Evolutionary conservation across 306 rosid genomes (phyloP).

Genomic region (Trichosanthes cucumerina): DNA sequence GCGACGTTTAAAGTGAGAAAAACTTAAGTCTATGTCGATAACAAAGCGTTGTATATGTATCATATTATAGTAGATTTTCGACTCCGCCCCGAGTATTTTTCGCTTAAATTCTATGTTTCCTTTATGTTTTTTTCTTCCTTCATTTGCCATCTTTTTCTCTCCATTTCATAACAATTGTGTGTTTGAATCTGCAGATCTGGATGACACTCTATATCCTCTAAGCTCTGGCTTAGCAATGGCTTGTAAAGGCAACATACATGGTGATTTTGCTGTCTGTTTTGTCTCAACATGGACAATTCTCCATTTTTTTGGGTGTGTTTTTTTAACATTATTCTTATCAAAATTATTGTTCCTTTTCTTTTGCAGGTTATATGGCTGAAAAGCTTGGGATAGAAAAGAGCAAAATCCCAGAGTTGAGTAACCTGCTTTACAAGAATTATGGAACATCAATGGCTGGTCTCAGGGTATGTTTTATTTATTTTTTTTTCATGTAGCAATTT

Average conservation of each 20-base stretch:
- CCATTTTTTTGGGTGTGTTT: too few species aligned
- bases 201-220: conserved; percentile 84
- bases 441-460: conserved; percentile 98
- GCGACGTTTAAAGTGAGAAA: neutral
- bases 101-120: neutral
- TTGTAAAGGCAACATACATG: conserved; percentile 62
- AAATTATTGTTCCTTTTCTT: neutral
- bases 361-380: conserved; percentile 64
- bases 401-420: conserved; percentile 47
- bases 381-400: conserved; percentile 67
- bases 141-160: neutral
- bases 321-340: neutral
- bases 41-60: too few species aligned
- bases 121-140: neutral
- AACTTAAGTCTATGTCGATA: too few species aligned
- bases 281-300: too few species aligned
- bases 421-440: conserved; percentile 64
- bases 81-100: neutral
- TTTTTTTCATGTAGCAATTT: too few species aligned
- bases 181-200: conserved; percentile 49
- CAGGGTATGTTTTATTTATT: conserved; percentile 38
- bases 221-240: conserved; percentile 58
- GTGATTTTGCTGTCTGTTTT: conserved; percentile 16
- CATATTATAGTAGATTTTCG: too few species aligned
- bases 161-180: neutral